Base-by-base conservation (phyloP, 371 early-diverging fungal genomes). In the Rhizomucor pusillus region DNA sequence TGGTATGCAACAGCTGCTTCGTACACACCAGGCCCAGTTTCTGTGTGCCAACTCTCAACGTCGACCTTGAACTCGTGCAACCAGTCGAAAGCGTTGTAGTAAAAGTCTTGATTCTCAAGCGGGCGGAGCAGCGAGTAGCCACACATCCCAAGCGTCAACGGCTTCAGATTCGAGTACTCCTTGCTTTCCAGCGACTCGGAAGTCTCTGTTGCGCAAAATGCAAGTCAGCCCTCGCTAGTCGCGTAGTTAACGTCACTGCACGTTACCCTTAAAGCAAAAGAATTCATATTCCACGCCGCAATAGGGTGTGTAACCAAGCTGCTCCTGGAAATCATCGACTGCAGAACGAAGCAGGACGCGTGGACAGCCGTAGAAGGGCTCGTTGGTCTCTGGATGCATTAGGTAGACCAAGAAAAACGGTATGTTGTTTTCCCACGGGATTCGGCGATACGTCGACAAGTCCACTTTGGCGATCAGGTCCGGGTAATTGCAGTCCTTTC, bases 21-120 rank as follows among this genome's bases (percentile, higher is more conserved):
- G 64, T 84, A 91, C 1, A 91, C 90, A 22, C 93, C 93, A 2
- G 93, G 91, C 3, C 93, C 89, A 19, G 90, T 90, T 61, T 93
- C 93, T 5, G 91, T 91, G 57, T 91, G 92, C 63, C 84, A 84
- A 23, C 88, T 81, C 64, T 93, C 93, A 2, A 93, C 60, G 24
- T 85, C 84, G 13, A 91, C 73, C 5, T 73, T 79, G 57, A 88
- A 86, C 23, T 75, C 61, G 16, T 57, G 69, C 50, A 85, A 80
- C 60, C 83, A 75, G 54, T 90, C 85, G 70, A 84, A 88, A 35
- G 91, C 79, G 47, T 81, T 79, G 39, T 87, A 72, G 60, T 87
- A 91, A 62, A 85, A 91, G 5, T 80, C 80, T 61, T 87, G 82
- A 51, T 90, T 78, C 19, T 86, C 63, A 1, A 80, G 47, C 0